Evolutionary conservation across 495 filamentous ascomycete species (phyloP).

Genomic region (Terfezia boudieri): DNA sequence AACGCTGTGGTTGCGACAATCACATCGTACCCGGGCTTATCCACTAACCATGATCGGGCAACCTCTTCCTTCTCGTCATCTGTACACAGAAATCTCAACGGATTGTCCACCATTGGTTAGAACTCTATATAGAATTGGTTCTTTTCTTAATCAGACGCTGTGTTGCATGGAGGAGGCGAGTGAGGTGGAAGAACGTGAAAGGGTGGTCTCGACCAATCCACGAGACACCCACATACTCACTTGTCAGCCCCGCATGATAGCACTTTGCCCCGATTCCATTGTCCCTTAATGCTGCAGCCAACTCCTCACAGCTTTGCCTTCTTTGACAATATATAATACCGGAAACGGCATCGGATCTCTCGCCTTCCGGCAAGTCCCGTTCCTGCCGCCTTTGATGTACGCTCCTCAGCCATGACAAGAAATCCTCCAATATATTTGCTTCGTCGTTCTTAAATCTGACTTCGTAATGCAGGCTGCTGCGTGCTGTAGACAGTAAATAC

Average conservation of each 20-base stretch:
- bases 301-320: constrained; percentile 48
- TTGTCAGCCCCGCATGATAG: constrained; percentile 44
- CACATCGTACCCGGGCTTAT: constrained; percentile 54
- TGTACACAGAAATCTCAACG: background rate
- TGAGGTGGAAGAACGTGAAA: too few relatives aligned
- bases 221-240: background rate
- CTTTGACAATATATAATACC: constrained; percentile 82
- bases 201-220: too few relatives aligned
- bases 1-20: constrained; percentile 91
- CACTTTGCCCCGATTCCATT: constrained; percentile 45
- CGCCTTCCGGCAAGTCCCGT: constrained; percentile 7
- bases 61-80: constrained; percentile 38
- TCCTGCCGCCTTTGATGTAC: constrained; percentile 41
- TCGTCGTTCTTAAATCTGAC: constrained; percentile 65
- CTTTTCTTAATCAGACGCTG: too few relatives aligned
- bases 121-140: too few relatives aligned
- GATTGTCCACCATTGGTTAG: too few relatives aligned
- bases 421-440: constrained; percentile 43
- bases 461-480: constrained; percentile 80
- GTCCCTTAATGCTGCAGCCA: constrained; percentile 39
- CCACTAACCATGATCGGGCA: constrained; percentile 50
- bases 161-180: too few relatives aligned
- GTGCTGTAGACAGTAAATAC: constrained; percentile 58
- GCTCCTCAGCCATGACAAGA: constrained; percentile 47
- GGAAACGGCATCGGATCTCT: constrained; percentile 40